phyloP scores from a whole-genome alignment of 2,329 filamentous ascomycete species.

The Lachnum nothofagi region DNA sequence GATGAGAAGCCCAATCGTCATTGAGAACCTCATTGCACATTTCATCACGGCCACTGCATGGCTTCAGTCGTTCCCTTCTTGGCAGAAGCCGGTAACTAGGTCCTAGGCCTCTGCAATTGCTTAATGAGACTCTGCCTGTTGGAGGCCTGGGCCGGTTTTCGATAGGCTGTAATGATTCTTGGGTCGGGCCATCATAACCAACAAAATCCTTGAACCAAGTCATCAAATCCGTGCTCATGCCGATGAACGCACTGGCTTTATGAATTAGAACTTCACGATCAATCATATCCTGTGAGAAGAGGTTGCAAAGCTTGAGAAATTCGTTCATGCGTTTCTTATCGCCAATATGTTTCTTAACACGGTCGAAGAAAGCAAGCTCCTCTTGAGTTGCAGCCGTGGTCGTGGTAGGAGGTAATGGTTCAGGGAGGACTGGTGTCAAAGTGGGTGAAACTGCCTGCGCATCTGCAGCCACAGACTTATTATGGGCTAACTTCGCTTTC shows the following conservation, averaged over 20 bases:
- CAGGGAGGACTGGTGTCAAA: conserved; percentile 79
- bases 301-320: conserved; percentile 93
- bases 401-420: conserved; percentile 74
- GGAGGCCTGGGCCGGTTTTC: conserved; percentile 74
- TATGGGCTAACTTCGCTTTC: conserved; percentile 69
- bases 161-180: conserved; percentile 56
- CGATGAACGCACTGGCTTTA: conserved; percentile 80
- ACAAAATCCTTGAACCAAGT: conserved; percentile 83
- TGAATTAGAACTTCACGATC: conserved; percentile 77
- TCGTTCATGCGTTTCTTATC: conserved; percentile 92
- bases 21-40: conserved; percentile 91
- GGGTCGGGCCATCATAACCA: conserved; percentile 62
- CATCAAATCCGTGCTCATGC: conserved; percentile 83
- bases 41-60: conserved; percentile 90
- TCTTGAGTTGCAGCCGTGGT: conserved; percentile 72
- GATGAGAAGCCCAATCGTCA: conserved; percentile 97
- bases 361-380: conserved; percentile 89
- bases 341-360: conserved; percentile 90
- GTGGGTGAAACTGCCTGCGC: conserved; percentile 64
- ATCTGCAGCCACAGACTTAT: conserved; percentile 40
- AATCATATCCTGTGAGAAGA: conserved; percentile 90
- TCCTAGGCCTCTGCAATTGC: conserved; percentile 90
- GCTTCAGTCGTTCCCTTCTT: conserved; percentile 83
- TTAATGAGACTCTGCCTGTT: conserved; percentile 78
- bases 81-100: conserved; percentile 92